Evolutionary conservation across 169 alveolate genomes (phyloP).

Genomic region (Sarcocystis neurona): DNA sequence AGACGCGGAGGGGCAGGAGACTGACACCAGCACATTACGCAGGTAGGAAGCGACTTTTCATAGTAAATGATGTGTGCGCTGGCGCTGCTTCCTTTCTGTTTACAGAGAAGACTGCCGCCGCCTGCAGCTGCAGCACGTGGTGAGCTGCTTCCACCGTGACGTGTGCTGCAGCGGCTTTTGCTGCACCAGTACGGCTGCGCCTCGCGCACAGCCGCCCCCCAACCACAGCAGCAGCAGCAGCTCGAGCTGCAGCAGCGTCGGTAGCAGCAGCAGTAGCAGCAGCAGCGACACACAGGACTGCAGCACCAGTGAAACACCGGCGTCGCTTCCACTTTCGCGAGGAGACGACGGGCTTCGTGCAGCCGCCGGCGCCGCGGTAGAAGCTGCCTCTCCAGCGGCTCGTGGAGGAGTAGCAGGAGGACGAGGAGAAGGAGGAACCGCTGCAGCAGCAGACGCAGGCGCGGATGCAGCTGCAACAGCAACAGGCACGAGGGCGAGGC

Average conservation of each 20-base stretch:
- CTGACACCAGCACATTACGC: too few species aligned
- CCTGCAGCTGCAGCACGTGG: constrained; percentile 57
- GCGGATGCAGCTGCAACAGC: neutral
- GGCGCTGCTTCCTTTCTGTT: neutral
- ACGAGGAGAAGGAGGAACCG: too few species aligned
- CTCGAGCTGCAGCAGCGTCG: neutral
- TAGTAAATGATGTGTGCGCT: too few species aligned
- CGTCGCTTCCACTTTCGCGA: neutral
- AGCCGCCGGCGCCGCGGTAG: neutral
- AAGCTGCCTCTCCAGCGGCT: too few species aligned
- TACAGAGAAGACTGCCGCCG: neutral
- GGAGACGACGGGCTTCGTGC: neutral
- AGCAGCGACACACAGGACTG: neutral
- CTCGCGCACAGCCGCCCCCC: neutral
- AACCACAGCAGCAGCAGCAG: neutral
- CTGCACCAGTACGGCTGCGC: neutral
- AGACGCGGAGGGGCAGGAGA: too few species aligned
- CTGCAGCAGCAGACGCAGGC: neutral
- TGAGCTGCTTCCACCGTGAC: neutral
- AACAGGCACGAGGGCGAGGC: neutral
- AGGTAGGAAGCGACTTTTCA: too few species aligned
- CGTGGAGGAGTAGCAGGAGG: too few species aligned
- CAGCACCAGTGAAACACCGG: neutral
- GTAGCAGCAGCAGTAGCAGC: neutral
- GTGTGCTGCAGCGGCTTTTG: neutral